Percentiles rank a stretch among this genome's conserved stretches.
These are phyloP conservation scores for Amorphotheca resinae DNA, from an alignment of 495 filamentous ascomycete species.

Conservation along the genomic window DNA sequence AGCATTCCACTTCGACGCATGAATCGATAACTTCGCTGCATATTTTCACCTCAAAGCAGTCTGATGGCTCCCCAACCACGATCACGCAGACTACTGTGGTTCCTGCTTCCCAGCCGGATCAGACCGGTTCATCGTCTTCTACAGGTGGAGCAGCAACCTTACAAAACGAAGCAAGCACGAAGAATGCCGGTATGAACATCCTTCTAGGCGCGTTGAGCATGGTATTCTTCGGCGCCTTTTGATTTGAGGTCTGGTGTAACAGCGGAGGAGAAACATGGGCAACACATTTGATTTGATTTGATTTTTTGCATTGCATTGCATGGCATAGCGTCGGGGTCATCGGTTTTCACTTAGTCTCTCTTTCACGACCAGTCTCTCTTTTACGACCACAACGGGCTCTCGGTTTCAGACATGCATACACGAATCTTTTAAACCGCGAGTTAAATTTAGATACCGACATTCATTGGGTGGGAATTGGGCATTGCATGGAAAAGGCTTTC, in stretches of 20 bases:
- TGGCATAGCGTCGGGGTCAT: neutral
- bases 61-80: conserved; percentile 8
- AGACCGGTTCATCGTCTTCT: neutral
- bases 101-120: conserved; percentile 6
- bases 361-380: conserved; percentile 1
- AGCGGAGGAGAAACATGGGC: neutral
- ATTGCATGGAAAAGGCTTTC: neutral
- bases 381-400: conserved; percentile 1
- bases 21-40: neutral
- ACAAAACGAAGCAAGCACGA: conserved; percentile 5
- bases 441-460: neutral
- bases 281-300: neutral
- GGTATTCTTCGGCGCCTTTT: conserved; percentile 9
- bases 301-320: conserved; percentile 1
- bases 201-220: conserved; percentile 8
- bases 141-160: conserved; percentile 1
- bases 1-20: too few species aligned
- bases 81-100: conserved; percentile 16
- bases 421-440: neutral
- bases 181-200: neutral
- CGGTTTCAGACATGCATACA: neutral
- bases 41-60: conserved; percentile 13
- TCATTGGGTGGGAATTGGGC: neutral
- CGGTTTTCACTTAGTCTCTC: conserved; percentile 3
- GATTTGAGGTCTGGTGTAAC: neutral